Base-by-base conservation (phyloP, 176 grass and related monocot species). In the Dendrocalamus sinicus region DNA sequence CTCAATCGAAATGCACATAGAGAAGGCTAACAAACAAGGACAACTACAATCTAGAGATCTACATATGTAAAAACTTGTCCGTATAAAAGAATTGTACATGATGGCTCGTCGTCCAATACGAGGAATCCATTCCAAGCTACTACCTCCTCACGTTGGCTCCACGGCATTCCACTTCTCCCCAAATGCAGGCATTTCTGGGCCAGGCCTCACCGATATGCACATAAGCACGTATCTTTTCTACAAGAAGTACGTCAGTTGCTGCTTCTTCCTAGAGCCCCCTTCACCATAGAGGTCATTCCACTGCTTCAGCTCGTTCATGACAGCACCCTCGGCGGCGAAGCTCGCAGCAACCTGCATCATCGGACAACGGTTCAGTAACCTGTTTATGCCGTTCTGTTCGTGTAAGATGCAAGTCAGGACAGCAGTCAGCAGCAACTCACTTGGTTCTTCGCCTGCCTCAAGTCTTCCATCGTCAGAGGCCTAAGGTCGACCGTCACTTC, bases 301-400 rank as follows among this genome's bases (percentile, higher is more conserved):
- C 63, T 99, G 90, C 89, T 91, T 99, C 48, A 99, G 89, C 78
- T 99, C 96, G 61, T 82, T 94, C 93, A 99, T 99, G 12, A 92
- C 88, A 2, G 90, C 91, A 57, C 92, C 92, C 84, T 99, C 96
- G 0, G 84, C 15, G 0, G 90, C 91, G 87, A 99, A 99, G 91
- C 96, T 99, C 10, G 93, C 91, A 11, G 96, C 80, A 37, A 99
- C 91, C 96, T 99, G 86, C 70, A 84, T 86, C 24, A 10, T 19
- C 24, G 12, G 45, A 57, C 3, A 58, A 51, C 5, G 13, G 24
- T 61, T 63, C 11, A 43, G 26, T 51, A 5, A 20, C 9, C 61
- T 22, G 37, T 52, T 52, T 23, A 17, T 3, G 72, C 10, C 3
- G 15, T 26, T 73, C 4, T 64, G 7, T 53, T 3, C 10, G 19